Evolutionary conservation across 2,329 filamentous ascomycete species (phyloP).

Genomic region (Drechslerella coelobrocha): DNA sequence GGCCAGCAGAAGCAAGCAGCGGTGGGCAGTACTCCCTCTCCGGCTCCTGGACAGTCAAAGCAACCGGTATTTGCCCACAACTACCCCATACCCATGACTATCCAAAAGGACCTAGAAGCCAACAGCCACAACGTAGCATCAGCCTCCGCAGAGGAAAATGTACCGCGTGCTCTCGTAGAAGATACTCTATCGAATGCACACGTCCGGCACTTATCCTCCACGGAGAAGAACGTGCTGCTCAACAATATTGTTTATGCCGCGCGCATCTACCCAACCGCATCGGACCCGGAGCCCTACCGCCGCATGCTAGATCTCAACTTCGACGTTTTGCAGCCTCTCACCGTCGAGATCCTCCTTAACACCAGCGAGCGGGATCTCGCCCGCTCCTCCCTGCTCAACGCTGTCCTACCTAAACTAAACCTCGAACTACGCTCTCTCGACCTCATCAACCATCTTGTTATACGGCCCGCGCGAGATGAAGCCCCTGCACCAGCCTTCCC

Average conservation of each 20-base stretch:
- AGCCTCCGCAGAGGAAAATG: slow-evolving; percentile 30
- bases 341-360: slow-evolving; percentile 30
- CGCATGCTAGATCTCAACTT: slow-evolving; percentile 43
- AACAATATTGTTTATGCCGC: slow-evolving; percentile 21
- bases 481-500: not conserved
- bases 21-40: slow-evolving; percentile 24
- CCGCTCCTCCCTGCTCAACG: slow-evolving; percentile 16
- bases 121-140: slow-evolving; percentile 21
- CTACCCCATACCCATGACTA: slow-evolving; percentile 27
- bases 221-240: slow-evolving; percentile 33
- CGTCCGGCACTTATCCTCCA: slow-evolving; percentile 20
- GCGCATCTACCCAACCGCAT: slow-evolving; percentile 5
- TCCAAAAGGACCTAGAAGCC: slow-evolving; percentile 22
- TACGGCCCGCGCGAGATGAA: slow-evolving; percentile 30
- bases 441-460: slow-evolving; percentile 40
- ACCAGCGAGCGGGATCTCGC: not conserved
- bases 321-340: slow-evolving; percentile 37
- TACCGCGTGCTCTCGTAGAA: slow-evolving; percentile 36
- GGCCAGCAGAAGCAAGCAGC: slow-evolving; percentile 5
- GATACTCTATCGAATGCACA: slow-evolving; percentile 27
- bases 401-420: slow-evolving; percentile 39
- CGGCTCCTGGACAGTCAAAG: slow-evolving; percentile 37
- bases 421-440: slow-evolving; percentile 45
- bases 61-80: slow-evolving; percentile 51
- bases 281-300: slow-evolving; percentile 28